Conservation (phyloP, 2,329 filamentous ascomycete genomes). For the Myriosclerotinia duriaeana region DNA sequence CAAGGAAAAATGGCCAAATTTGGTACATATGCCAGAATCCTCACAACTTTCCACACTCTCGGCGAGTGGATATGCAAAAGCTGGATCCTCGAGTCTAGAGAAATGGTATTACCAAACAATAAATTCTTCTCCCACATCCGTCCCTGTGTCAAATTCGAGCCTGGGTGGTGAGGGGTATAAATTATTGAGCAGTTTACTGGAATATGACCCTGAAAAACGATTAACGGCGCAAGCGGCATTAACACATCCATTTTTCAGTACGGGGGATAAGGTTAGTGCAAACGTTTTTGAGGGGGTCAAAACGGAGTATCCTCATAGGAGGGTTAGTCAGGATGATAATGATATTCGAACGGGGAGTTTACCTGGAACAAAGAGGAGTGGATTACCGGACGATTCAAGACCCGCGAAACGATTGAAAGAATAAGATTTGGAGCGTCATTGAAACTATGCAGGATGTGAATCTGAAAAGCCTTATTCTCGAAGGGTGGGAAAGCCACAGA, state of each 20-base stretch:
- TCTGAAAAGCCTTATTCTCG: not conserved
- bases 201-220: constrained; percentile 89
- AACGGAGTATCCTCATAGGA: constrained; percentile 80
- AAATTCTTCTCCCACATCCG: constrained; percentile 54
- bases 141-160: constrained; percentile 49
- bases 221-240: constrained; percentile 85
- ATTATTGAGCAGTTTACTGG: constrained; percentile 76
- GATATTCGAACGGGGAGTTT: constrained; percentile 89
- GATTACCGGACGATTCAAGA: constrained; percentile 74
- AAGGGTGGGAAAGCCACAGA: not conserved
- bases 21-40: constrained; percentile 86
- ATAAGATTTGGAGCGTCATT: constrained; percentile 22
- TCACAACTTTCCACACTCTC: constrained; percentile 62
- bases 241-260: constrained; percentile 85
- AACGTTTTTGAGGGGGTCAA: constrained; percentile 92
- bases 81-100: constrained; percentile 56
- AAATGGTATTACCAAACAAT: constrained; percentile 77
- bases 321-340: constrained; percentile 92
- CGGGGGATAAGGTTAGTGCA: constrained; percentile 64
- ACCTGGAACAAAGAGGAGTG: constrained; percentile 87
- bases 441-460: constrained; percentile 1
- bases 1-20: constrained; percentile 83
- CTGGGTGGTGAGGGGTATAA: constrained; percentile 78
- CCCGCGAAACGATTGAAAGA: constrained; percentile 65
- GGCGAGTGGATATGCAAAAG: constrained; percentile 45